Base-by-base conservation (phyloP, 2,329 filamentous ascomycete genomes). In the Didymella segeticola region DNA sequence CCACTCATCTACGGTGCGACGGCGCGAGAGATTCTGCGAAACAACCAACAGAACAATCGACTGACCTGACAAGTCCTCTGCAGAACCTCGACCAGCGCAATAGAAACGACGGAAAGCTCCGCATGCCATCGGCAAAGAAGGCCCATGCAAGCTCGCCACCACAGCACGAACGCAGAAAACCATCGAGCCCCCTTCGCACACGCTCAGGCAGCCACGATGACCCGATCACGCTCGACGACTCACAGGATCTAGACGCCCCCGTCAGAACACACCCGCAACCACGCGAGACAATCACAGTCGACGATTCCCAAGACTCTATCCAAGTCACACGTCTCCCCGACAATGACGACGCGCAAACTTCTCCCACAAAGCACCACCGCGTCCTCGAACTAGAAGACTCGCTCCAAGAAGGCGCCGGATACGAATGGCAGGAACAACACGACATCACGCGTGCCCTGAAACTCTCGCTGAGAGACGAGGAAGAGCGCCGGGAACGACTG, bases 221-320 rank as follows among this genome's bases (percentile, higher is more conserved):
- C 12, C 51, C 51, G 12, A 54, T 54, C 7, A n/a, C 29, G 2
- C 33, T 54, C 8, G 51, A 54, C 5, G 46, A 54, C 29, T 54
- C 51, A 3, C 51, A 54, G n/a, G 51, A 54, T 9, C 45, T 46
- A 1, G 51, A 54, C 5, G 39, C 26, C 12, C 20, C 22, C 2
- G 4, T 15, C 12, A 34, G 22, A 17, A 26, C 19, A 3, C 27
- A 34, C 1, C 4, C n/a, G 0, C 25, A 12, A 7, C 22, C 33
- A 2, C 12, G 22, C 0, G 33, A 53, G 2, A 12, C 42, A 5
- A 31, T 46, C 11, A 46, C 49, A 23, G 45, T 54, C 9, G 45
- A 49, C 9, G 33, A n/a, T 12, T 45, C 41, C 9, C 51, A 45
- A 3, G 51, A 49, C 8, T 12, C 5, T 19, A 25, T 36, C 17